Evolutionary conservation across 768 basidiomycete genomes (phyloP), one percentile per base, ranked within the genome.

Genomic region (Xanthoconium stramineum): DNA sequence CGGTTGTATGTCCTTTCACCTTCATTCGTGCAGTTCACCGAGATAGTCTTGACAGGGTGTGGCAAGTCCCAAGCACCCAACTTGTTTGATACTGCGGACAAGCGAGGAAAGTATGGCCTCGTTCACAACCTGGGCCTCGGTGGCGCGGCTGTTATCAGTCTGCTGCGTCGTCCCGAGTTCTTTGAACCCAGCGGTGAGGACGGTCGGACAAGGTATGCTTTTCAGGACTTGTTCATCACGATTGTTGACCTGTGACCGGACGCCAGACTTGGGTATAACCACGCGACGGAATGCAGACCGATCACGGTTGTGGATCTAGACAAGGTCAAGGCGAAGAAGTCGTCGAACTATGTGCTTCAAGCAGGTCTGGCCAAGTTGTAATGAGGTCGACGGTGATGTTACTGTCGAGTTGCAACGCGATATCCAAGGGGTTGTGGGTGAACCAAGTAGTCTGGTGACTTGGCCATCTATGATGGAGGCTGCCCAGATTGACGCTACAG

Each of bases 91-190:
- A 74, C 61, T 10, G 47, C 75, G 0, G 87, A 89, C 69, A 76
- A 78, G 59, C 82, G 84, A 15, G 87, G 89, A 11, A 91, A 90
- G 70, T 89, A 80, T 61, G 90, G 87, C 2, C 75, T 93, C 12
- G 83, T 89, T 7, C 90, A 91, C 2, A 50, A 93, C 65, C 73
- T 92, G 39, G 91, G 91, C 17, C 78, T 92, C 12, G 91, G 89
- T 53, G 85, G 86, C 47, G 88, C 88, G n/a, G 86, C 80, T 2
- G 87, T 90, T 30, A 83, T 89, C 45, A 86, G 83, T 35, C 73
- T 92, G 13, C 76, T 91, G 40, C 82, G 85, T 24, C 79, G 89
- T 14, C 91, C 91, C 0, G 85, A 88, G 52, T 93, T 91, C 71
- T 93, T 73, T 70, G 76, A 80, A 53, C 67, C 77, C 8, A 82